phyloP scores from a whole-genome alignment of 2,329 filamentous ascomycete genomes.

The Berkeleyomyces rouxiae region DNA sequence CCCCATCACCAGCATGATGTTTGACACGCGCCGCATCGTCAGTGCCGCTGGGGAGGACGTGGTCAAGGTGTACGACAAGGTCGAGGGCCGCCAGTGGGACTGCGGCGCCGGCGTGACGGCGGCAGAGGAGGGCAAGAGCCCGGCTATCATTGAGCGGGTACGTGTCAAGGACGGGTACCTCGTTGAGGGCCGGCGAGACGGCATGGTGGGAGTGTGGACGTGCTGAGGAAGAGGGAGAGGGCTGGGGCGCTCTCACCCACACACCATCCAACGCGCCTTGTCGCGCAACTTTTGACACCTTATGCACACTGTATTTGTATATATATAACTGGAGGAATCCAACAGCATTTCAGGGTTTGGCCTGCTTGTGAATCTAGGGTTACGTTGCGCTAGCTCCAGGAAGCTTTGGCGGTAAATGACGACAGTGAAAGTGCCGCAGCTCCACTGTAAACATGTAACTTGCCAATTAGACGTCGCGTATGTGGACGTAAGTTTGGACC shows the following conservation, averaged over 20 bases:
- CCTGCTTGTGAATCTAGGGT: background rate
- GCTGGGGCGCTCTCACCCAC: too few species aligned
- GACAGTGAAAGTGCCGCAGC: background rate
- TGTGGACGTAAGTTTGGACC: background rate
- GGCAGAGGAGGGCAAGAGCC: slow-evolving; percentile 44
- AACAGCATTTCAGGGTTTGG: too few species aligned
- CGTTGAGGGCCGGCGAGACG: slow-evolving; percentile 76
- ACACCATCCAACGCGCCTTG: background rate
- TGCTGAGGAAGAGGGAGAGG: slow-evolving; percentile 29
- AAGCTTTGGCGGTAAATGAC: background rate
- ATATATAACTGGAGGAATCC: background rate
- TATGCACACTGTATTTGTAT: slow-evolving; percentile 1
- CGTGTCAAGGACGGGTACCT: slow-evolving; percentile 88
- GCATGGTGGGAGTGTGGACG: slow-evolving; percentile 80
- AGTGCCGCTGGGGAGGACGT: slow-evolving; percentile 82
- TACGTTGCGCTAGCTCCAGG: background rate
- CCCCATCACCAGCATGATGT: slow-evolving; percentile 91
- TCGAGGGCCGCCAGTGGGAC: slow-evolving; percentile 90
- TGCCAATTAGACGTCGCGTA: background rate
- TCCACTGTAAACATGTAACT: background rate
- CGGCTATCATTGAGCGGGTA: slow-evolving; percentile 62
- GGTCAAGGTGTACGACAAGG: slow-evolving; percentile 96
- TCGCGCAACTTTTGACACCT: background rate
- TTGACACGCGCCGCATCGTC: slow-evolving; percentile 78
- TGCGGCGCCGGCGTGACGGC: slow-evolving; percentile 69